Conservation (phyloP, 306 rosid species). For the Elaeagnus macrophylla region DNA sequence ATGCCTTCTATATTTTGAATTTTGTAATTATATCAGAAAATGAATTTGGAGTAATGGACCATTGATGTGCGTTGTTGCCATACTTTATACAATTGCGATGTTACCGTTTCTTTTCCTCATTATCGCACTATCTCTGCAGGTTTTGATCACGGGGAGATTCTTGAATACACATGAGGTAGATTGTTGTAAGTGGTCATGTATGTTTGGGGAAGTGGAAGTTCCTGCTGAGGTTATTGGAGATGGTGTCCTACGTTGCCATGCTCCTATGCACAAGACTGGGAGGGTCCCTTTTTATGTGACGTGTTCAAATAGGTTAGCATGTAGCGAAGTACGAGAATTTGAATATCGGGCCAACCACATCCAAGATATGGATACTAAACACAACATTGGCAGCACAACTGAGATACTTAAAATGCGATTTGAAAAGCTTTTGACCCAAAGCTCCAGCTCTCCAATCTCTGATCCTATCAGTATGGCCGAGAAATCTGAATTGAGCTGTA, state of each 20-base stretch:
- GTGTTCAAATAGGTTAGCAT: conserved; percentile 79
- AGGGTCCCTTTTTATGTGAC: conserved; percentile 81
- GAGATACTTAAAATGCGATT: conserved; percentile 36
- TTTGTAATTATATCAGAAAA: conserved; percentile 10
- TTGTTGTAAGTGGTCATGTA: conserved; percentile 65
- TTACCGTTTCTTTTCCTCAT: conserved; percentile 5
- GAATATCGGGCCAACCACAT: conserved; percentile 41
- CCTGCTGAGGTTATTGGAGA: conserved; percentile 53
- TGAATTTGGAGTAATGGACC: background rate
- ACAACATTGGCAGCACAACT: conserved; percentile 19
- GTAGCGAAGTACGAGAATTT: conserved; percentile 86
- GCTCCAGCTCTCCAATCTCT: conserved; percentile 22
- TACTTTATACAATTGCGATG: background rate
- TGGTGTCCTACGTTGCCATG: conserved; percentile 68
- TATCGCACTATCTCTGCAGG: conserved; percentile 29
- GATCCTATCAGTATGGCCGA: conserved; percentile 29
- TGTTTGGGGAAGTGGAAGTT: conserved; percentile 92
- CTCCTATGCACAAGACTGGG: conserved; percentile 66
- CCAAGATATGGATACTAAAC: conserved; percentile 28
- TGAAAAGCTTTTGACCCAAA: conserved; percentile 37
- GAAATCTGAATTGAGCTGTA: conserved; percentile 34
- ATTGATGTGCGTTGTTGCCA: background rate
- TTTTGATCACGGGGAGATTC: conserved; percentile 66
- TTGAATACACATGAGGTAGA: conserved; percentile 44
- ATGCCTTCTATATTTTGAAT: background rate